Conservation (phyloP, 2,329 filamentous ascomycete genomes). For the Epichloe typhina region DNA sequence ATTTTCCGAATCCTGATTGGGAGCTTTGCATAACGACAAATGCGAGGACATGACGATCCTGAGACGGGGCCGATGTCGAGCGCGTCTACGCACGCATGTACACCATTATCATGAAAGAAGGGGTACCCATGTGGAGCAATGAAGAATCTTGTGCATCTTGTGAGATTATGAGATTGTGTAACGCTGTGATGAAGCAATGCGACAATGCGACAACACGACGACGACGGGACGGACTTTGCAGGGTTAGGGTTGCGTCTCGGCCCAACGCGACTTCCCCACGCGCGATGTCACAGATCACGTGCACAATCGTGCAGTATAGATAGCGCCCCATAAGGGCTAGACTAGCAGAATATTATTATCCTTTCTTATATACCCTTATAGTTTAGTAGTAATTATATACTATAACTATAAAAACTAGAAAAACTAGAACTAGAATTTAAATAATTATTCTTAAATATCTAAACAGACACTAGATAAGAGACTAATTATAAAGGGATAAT, state of each 20-base stretch:
- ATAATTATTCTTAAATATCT: too few relatives aligned
- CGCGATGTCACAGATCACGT: too few relatives aligned
- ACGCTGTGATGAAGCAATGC: not conserved
- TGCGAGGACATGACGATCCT: not conserved
- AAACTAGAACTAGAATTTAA: too few relatives aligned
- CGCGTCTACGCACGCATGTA: conserved; percentile 4
- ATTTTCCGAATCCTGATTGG: not conserved
- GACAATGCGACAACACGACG: not conserved
- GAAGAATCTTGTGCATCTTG: not conserved
- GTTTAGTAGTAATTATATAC: too few relatives aligned
- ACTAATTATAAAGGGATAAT: too few relatives aligned
- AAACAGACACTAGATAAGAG: too few relatives aligned
- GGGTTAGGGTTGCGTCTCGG: conserved; percentile 1
- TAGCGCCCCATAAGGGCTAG: too few relatives aligned
- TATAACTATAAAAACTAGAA: too few relatives aligned
- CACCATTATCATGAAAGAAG: not conserved
- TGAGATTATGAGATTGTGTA: not conserved
- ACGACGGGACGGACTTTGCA: not conserved
- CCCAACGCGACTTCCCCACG: not conserved
- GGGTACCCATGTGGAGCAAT: not conserved
- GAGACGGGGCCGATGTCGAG: not conserved
- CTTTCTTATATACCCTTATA: too few relatives aligned
- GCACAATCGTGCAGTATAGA: too few relatives aligned
- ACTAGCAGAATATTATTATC: too few relatives aligned
- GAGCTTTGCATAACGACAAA: conserved; percentile 1